A percentile compares a stretch with the other conserved stretches of the same genome.
Conservation (phyloP, 2,329 filamentous ascomycete species). For the Teratosphaeriaceae sp. region DNA sequence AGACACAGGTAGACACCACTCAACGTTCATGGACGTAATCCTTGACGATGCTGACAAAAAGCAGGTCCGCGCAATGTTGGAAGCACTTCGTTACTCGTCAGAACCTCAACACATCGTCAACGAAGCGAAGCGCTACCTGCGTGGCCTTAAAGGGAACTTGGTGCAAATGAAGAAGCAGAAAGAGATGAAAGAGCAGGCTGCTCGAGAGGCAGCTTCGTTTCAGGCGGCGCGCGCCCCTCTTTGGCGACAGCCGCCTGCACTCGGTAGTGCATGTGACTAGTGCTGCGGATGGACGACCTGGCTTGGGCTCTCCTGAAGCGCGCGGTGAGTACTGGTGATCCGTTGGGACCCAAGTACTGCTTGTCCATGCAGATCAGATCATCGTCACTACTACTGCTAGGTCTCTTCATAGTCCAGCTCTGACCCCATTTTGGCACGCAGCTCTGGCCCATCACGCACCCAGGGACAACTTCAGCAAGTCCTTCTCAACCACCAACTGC, state of each 20-base stretch:
- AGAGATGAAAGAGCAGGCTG: slow-evolving; percentile 10
- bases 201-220: slow-evolving; percentile 9
- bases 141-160: slow-evolving; percentile 50
- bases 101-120: slow-evolving; percentile 50
- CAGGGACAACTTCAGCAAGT: slow-evolving; percentile 32
- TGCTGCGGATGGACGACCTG: no score
- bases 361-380: no score
- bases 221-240: slow-evolving; percentile 6
- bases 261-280: no score
- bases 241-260: neutral
- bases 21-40: neutral
- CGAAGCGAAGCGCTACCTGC: slow-evolving; percentile 50
- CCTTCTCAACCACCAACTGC: slow-evolving; percentile 28
- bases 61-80: slow-evolving; percentile 58
- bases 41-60: neutral
- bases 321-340: no score
- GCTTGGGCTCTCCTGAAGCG: no score
- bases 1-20: slow-evolving; percentile 35
- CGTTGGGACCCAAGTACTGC: no score
- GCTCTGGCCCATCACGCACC: no score
- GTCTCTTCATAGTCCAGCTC: no score
- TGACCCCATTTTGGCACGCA: no score
- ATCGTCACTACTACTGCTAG: no score
- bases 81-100: slow-evolving; percentile 52
- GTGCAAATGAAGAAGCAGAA: slow-evolving; percentile 46